A percentile compares a stretch with the other conserved stretches of the same genome.
Conservation (phyloP, 352 stramenopile species). For the Plasmopara halstedii region DNA sequence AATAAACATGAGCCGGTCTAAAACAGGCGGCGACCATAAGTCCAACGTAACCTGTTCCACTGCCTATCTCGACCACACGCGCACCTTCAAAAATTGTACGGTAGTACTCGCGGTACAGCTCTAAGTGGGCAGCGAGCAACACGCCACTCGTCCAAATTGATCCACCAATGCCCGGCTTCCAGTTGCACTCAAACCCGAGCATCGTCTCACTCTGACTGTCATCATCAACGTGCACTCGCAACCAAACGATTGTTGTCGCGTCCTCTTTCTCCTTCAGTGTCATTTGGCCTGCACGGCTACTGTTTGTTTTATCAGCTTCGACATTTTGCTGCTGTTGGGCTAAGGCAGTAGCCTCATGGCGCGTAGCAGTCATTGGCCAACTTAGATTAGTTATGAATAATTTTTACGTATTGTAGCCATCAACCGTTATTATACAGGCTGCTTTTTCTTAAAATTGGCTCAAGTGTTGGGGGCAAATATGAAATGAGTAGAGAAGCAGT, state of each 20-base stretch:
- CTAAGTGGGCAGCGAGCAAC: conserved; percentile 55
- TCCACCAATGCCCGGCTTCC: conserved; percentile 72
- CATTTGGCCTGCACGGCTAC: conserved; percentile 4
- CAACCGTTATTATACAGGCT: too few species aligned
- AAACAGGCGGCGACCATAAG: conserved; percentile 61
- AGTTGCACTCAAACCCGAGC: conserved; percentile 71
- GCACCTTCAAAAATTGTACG: conserved; percentile 48
- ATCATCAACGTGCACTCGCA: conserved; percentile 39
- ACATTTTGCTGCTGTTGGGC: conserved; percentile 5
- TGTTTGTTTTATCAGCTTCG: background rate
- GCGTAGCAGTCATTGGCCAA: background rate
- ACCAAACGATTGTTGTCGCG: conserved; percentile 30
- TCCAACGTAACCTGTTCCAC: conserved; percentile 68
- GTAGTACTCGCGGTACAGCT: conserved; percentile 42
- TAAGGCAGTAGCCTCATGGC: conserved; percentile 3
- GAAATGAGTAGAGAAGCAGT: background rate
- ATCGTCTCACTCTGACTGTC: conserved; percentile 11
- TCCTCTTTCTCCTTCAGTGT: conserved; percentile 1
- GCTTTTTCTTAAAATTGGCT: too few species aligned
- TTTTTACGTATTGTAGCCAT: too few species aligned
- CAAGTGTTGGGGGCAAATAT: too few species aligned
- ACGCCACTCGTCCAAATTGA: conserved; percentile 79
- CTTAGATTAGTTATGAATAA: too few species aligned
- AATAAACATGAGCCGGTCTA: conserved; percentile 39
- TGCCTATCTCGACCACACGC: conserved; percentile 65